Evolutionary conservation across 176 grass and related monocot genomes (phyloP), one percentile per base, ranked within the genome.

Genomic region (Oryza punctata): DNA sequence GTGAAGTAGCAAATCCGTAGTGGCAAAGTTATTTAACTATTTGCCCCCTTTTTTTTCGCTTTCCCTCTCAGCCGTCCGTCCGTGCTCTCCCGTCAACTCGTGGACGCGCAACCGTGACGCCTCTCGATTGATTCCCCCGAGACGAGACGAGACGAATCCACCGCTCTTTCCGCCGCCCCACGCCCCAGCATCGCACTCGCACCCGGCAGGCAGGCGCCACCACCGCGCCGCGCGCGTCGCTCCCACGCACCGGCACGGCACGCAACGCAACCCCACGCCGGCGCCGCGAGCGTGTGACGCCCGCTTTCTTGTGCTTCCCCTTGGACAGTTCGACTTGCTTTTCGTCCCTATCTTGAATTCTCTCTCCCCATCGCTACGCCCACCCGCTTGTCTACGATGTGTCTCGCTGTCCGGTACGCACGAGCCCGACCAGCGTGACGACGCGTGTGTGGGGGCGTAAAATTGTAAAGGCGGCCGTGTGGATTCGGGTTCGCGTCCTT

Each of bases 321-420:
- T 30, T 28, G 14, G 13, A 6, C 59, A 35, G 7, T 11, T 5
- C 3, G 38, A 40, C 7, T 40, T 40, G 30, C 18, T 54, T 82
- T 57, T 66, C 87, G 76, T 89, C 43, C 81, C 77, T 78, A 84
- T 84, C 76, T 40, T 25, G 3, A 74, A 60, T 13, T 35, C 45
- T 40, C 32, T 33, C 32, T 33, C 6, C n/a, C 12, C 16, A n/a
- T 4, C 23, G n/a, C 33, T 18, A 46, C 57, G 4, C 41, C 41
- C 29, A 10, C 35, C 67, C 9, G 35, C 18, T 18, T 57, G 29
- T 65, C 15, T 19, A 29, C 18, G 77, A 76, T 64, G 81, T 40
- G 81, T 14, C 25, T 28, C 8, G 50, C 75, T 29, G 76, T 19
- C 25, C 27, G 12, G 70, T 77, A 71, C 71, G 82, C 87, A 89